Percentiles rank a stretch among this genome's conserved stretches.
phyloP scores from a whole-genome alignment of 768 basidiomycete genomes.

The Lactifluus volemus region DNA sequence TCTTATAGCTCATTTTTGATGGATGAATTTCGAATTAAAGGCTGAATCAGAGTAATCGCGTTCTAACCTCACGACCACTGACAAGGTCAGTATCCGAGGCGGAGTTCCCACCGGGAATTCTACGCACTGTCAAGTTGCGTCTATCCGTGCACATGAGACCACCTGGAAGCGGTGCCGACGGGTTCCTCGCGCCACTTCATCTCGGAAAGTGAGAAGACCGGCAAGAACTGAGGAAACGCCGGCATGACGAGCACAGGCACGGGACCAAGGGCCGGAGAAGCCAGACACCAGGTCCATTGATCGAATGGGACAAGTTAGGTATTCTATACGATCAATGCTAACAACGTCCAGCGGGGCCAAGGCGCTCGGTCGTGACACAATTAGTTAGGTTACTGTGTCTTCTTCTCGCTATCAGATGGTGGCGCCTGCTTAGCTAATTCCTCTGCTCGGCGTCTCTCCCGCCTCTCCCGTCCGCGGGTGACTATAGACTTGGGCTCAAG shows the following conservation, averaged over 20 bases:
- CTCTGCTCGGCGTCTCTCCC: constrained; percentile 52
- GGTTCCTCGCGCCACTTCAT: constrained; percentile 3
- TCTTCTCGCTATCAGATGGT: constrained; percentile 25
- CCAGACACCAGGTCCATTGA: constrained; percentile 9
- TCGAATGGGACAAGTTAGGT: constrained; percentile 13
- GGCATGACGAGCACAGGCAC: not conserved
- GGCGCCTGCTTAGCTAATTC: constrained; percentile 23
- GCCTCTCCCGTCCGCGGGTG: constrained; percentile 72
- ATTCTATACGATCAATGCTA: constrained; percentile 18
- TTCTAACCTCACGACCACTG: not conserved
- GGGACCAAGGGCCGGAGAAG: constrained; percentile 1
- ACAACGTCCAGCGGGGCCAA: constrained; percentile 3
- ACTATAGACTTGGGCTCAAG: constrained; percentile 80
- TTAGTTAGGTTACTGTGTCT: constrained; percentile 25
- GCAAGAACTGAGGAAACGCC: constrained; percentile 3
- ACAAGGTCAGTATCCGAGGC: constrained; percentile 8
- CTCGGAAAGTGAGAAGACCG: constrained; percentile 14
- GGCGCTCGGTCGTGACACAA: constrained; percentile 6
- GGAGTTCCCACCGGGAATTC: constrained; percentile 15
- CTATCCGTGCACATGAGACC: not conserved
- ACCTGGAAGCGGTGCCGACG: constrained; percentile 12
- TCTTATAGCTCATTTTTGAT: constrained; percentile 9
- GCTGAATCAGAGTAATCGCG: constrained; percentile 3
- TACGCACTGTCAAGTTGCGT: constrained; percentile 12
- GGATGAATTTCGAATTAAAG: not conserved